These are phyloP conservation scores for Quercus engelmannii DNA, from an alignment of 306 rosid genomes.

Conservation along the genomic window DNA sequence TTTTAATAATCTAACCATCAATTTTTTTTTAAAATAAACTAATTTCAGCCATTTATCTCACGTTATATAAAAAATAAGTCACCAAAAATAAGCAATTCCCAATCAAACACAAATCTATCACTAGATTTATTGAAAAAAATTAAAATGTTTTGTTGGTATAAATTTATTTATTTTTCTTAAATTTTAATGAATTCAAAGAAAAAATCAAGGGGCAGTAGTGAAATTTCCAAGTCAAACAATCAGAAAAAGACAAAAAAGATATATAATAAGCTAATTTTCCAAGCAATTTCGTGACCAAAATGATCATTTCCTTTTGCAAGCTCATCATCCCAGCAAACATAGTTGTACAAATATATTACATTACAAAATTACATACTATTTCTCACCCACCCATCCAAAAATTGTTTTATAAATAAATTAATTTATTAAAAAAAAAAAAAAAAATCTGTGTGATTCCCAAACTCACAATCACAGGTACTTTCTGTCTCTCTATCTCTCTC, in stretches of 20 bases:
- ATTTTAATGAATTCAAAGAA: not conserved
- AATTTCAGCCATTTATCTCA: too few species aligned
- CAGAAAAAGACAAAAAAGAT: constrained; percentile 3
- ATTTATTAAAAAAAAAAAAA: not conserved
- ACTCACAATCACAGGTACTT: constrained; percentile 40
- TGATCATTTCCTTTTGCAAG: constrained; percentile 9
- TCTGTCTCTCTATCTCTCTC: not conserved
- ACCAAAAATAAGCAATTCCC: too few species aligned
- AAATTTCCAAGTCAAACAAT: not conserved
- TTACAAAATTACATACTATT: too few species aligned
- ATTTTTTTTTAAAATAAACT: too few species aligned
- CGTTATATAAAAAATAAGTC: too few species aligned
- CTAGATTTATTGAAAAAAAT: too few species aligned
- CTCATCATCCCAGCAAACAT: constrained; percentile 32
- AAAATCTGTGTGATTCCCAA: constrained; percentile 7
- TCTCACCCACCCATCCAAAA: constrained; percentile 11
- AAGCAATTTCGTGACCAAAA: not conserved
- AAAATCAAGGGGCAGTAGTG: constrained; percentile 11
- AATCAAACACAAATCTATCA: too few species aligned
- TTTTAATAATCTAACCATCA: too few species aligned
- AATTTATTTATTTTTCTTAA: not conserved
- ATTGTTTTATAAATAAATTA: not conserved
- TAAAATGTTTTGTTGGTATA: too few species aligned
- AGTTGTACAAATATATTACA: not conserved
- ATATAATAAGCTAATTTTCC: not conserved